Conservation (phyloP, 2,329 filamentous ascomycete genomes). For the Cordyceps tenuipes region DNA sequence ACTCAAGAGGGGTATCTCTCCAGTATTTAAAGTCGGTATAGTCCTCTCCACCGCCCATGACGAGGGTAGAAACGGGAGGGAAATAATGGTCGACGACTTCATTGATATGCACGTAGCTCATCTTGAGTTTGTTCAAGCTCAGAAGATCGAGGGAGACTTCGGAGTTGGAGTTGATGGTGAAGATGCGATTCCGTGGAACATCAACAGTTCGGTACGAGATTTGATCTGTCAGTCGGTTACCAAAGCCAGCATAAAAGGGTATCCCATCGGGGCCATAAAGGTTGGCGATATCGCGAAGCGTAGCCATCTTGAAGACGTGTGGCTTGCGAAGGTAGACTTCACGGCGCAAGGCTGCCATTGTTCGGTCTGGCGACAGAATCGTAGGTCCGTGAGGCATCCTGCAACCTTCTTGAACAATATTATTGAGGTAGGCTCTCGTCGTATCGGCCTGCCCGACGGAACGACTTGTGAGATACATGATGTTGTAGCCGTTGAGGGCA, state of each 20-base stretch:
- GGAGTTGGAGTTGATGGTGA: conserved; percentile 97
- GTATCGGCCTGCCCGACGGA: conserved; percentile 90
- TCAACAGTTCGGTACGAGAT: conserved; percentile 94
- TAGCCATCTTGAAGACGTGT: conserved; percentile 99
- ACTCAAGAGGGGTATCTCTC: conserved; percentile 73
- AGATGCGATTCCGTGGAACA: conserved; percentile 88
- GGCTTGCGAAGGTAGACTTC: conserved; percentile 95
- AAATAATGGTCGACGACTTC: conserved; percentile 99
- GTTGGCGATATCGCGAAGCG: conserved; percentile 83
- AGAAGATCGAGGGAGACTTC: conserved; percentile 89
- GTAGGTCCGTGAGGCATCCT: conserved; percentile 82
- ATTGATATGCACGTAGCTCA: conserved; percentile 93
- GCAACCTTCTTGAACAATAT: conserved; percentile 81
- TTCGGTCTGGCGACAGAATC: conserved; percentile 89
- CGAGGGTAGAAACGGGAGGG: conserved; percentile 77
- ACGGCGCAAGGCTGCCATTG: conserved; percentile 82
- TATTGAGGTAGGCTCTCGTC: conserved; percentile 81
- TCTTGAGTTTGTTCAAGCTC: conserved; percentile 88
- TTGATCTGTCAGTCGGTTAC: conserved; percentile 92
- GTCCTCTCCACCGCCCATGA: conserved; percentile 84
- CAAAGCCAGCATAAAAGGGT: conserved; percentile 95
- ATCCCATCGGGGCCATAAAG: conserved; percentile 70
- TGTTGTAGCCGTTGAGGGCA: conserved; percentile 91
- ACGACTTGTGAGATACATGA: conserved; percentile 93
- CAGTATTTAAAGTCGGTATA: conserved; percentile 98